These are phyloP conservation scores for Solanum hybrid DNA, from an alignment of 305 asterid genomes.

Conservation along the genomic window DNA sequence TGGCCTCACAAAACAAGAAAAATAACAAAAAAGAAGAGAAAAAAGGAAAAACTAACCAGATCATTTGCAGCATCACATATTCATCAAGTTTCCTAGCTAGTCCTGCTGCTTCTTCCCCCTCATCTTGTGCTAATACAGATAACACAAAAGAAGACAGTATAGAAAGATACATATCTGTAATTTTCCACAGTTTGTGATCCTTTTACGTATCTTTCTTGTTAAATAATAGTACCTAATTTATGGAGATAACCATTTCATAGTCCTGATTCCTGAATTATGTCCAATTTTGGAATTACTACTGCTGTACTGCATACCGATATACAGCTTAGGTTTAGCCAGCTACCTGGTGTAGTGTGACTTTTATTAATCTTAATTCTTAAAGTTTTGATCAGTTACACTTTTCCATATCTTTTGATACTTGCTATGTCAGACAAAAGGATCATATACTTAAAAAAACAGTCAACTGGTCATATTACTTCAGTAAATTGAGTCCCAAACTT, in stretches of 20 bases:
- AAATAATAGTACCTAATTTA: background rate
- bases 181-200: background rate
- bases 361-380: background rate
- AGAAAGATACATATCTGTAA: background rate
- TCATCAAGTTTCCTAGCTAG: background rate
- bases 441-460: background rate
- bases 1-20: background rate
- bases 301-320: background rate
- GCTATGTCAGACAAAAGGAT: background rate
- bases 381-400: background rate
- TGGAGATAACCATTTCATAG: background rate
- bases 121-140: background rate
- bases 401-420: background rate
- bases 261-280: background rate
- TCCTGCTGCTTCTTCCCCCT: background rate
- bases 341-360: background rate
- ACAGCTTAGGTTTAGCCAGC: background rate
- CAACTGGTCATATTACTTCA: background rate
- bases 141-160: background rate
- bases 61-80: background rate
- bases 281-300: background rate
- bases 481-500: background rate
- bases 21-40: background rate
- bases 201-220: background rate
- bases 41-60: background rate